Conservation (phyloP, 2,329 filamentous ascomycete species). For the Fusarium longipes region DNA sequence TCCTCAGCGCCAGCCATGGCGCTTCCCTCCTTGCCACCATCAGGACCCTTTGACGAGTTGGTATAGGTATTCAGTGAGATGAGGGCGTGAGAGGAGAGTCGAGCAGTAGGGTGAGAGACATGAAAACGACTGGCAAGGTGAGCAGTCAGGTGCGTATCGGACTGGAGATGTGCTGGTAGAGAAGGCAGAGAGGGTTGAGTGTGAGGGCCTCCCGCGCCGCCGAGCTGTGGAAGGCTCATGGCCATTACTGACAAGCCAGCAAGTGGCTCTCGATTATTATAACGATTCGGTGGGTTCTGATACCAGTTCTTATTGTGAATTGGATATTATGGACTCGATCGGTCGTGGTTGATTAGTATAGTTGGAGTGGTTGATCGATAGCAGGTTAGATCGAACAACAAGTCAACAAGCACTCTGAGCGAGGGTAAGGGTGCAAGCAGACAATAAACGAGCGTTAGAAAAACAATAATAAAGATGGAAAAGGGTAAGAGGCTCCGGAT, state of each 20-base stretch:
- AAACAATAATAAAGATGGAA: conserved; percentile 22
- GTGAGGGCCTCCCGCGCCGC: conserved; percentile 70
- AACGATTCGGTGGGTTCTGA: conserved; percentile 20
- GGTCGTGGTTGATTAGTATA: conserved; percentile 12
- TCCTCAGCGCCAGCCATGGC: conserved; percentile 94
- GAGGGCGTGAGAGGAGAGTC: conserved; percentile 89
- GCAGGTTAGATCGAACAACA: conserved; percentile 7
- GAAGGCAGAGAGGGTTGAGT: conserved; percentile 89
- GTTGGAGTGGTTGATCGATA: conserved; percentile 11
- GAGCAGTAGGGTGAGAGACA: conserved; percentile 86
- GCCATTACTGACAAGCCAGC: conserved; percentile 65
- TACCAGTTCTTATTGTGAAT: conserved; percentile 14
- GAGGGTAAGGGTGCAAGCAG: conserved; percentile 36
- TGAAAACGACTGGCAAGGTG: conserved; percentile 92
- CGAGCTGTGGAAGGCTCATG: conserved; percentile 65
- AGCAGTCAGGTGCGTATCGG: conserved; percentile 81
- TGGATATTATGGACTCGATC: conserved; percentile 16
- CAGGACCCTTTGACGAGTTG: conserved; percentile 84
- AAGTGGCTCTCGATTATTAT: conserved; percentile 41
- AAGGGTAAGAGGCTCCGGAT: conserved; percentile 28
- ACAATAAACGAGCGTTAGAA: conserved; percentile 46
- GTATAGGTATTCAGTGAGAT: conserved; percentile 96
- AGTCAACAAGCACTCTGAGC: conserved; percentile 38
- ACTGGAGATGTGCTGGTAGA: conserved; percentile 84
- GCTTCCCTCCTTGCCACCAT: conserved; percentile 92